These are phyloP conservation scores for Aspergillus thermomutatus DNA, from an alignment of 2,329 filamentous ascomycete genomes.

Conservation along the genomic window DNA sequence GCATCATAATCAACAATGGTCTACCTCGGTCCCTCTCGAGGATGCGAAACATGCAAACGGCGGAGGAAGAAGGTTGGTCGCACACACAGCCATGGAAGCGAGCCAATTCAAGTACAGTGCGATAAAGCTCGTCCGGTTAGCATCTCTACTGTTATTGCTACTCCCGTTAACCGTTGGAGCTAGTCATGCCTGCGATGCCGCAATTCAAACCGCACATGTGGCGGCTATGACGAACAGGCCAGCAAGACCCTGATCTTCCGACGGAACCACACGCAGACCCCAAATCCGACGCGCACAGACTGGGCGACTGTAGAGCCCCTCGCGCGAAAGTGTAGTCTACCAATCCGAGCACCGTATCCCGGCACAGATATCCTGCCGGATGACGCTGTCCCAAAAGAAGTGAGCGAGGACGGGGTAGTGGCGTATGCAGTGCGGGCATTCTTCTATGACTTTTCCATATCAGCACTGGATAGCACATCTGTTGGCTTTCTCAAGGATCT, in stretches of 20 bases:
- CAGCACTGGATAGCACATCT: not conserved
- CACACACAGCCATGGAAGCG: no score
- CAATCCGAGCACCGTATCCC: not conserved
- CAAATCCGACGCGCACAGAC: no score
- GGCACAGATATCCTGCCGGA: not conserved
- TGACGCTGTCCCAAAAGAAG: not conserved
- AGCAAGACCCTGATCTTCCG: conserved; percentile 1
- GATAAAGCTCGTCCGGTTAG: conserved; percentile 6
- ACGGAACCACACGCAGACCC: not conserved
- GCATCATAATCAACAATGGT: conserved; percentile 1
- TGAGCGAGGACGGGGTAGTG: not conserved
- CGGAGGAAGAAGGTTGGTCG: conserved; percentile 3
- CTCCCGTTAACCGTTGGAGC: not conserved
- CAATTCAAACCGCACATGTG: conserved; percentile 1
- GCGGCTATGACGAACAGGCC: conserved; percentile 1
- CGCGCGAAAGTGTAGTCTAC: conserved; percentile 5
- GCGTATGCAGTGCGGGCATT: conserved; percentile 1
- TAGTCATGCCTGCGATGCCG: conserved; percentile 6
- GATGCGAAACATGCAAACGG: conserved; percentile 3
- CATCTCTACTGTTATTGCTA: no score
- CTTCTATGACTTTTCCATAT: conserved; percentile 3
- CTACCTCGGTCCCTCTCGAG: conserved; percentile 4
- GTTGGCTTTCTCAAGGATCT: conserved; percentile 1
- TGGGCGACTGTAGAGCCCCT: not conserved
- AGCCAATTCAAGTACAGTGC: not conserved